Evolutionary conservation across 257 asterid genomes (phyloP).

Genomic region (Gardenia jasminoides): DNA sequence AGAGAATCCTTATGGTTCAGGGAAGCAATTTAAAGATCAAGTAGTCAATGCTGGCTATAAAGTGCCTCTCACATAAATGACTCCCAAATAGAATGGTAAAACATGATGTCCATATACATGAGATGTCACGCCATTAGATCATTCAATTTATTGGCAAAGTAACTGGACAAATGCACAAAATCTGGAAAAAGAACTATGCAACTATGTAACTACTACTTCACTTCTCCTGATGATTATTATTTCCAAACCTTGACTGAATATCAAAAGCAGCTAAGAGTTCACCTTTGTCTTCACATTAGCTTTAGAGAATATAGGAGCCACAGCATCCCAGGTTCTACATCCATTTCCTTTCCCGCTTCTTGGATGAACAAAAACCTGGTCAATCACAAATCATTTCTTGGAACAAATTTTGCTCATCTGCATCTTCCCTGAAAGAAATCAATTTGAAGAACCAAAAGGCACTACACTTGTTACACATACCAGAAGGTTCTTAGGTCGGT

Average conservation of each 20-base stretch:
- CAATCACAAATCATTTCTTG: conserved; percentile 26
- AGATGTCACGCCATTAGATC: neutral
- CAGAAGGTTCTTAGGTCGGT: conserved; percentile 81
- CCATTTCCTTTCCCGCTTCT: conserved; percentile 92
- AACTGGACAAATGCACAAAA: neutral
- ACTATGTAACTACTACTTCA: neutral
- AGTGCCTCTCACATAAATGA: neutral
- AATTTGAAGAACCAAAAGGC: conserved; percentile 6
- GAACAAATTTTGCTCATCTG: conserved; percentile 20
- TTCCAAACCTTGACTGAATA: neutral
- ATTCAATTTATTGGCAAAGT: neutral
- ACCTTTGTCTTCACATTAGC: conserved; percentile 92
- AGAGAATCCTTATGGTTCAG: neutral
- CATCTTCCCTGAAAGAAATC: conserved; percentile 14
- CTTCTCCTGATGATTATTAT: neutral
- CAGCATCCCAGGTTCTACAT: conserved; percentile 73
- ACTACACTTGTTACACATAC: conserved; percentile 39
- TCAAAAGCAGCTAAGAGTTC: conserved; percentile 14
- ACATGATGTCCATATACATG: neutral
- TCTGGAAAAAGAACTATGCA: neutral
- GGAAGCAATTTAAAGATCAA: neutral
- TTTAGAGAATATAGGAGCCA: conserved; percentile 80
- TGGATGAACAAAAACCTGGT: conserved; percentile 92
- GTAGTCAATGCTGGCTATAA: neutral
- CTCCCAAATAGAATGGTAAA: neutral